These are phyloP conservation scores for Sinapis alba DNA, from an alignment of 441 rosid species.

Conservation along the genomic window DNA sequence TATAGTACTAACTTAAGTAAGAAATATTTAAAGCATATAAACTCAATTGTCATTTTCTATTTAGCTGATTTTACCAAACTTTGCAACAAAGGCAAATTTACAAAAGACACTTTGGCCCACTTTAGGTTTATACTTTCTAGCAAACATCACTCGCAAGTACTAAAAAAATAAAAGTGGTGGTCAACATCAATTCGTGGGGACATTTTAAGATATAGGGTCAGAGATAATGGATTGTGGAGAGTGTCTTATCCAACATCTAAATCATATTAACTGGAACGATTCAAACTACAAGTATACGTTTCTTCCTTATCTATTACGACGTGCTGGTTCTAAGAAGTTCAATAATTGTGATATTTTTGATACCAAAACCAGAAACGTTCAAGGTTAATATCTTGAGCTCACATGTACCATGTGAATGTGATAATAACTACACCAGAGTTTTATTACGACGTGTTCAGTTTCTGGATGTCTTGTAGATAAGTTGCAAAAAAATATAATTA, in stretches of 20 bases:
- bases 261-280: background rate
- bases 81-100: constrained; percentile 11
- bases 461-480: no score
- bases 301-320: background rate
- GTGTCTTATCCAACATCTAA: constrained; percentile 19
- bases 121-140: constrained; percentile 30
- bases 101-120: constrained; percentile 27
- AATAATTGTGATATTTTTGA: background rate
- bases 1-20: background rate
- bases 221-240: background rate
- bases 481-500: no score
- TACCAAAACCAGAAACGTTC: background rate
- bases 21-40: constrained; percentile 1
- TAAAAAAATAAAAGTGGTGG: constrained; percentile 24
- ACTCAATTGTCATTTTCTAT: constrained; percentile 20
- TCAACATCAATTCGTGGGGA: constrained; percentile 32
- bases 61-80: constrained; percentile 33
- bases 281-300: background rate
- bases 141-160: constrained; percentile 18
- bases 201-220: constrained; percentile 30
- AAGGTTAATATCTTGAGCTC: constrained; percentile 6
- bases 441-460: no score
- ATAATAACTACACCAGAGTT: no score
- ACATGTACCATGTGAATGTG: constrained; percentile 17
- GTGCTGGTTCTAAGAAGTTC: background rate